These are phyloP conservation scores for Paraleonurus japonicus DNA, from an alignment of 257 asterid genomes.

Conservation along the genomic window DNA sequence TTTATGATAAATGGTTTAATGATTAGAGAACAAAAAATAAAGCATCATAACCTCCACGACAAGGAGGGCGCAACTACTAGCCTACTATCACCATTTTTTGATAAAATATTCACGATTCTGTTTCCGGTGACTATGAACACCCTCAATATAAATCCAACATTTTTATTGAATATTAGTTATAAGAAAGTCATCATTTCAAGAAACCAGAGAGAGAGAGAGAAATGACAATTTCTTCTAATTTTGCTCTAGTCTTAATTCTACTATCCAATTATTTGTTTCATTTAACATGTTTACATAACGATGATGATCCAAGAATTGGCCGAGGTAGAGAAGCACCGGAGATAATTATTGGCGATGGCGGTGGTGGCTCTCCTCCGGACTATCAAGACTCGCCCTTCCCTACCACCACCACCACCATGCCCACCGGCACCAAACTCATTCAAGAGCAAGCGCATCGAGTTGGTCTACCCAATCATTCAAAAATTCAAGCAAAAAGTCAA, in stretches of 20 bases:
- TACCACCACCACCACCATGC: not conserved
- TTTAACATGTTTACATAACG: constrained; percentile 4
- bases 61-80: constrained; percentile 11
- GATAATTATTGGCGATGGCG: constrained; percentile 23
- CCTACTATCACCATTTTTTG: not conserved
- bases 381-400: constrained; percentile 15
- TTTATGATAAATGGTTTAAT: no score
- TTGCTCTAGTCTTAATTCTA: not conserved
- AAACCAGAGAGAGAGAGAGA: not conserved
- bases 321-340: constrained; percentile 23
- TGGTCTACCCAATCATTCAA: constrained; percentile 28
- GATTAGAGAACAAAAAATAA: not conserved
- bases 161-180: not conserved
- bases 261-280: not conserved
- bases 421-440: not conserved
- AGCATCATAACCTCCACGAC: not conserved
- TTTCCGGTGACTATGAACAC: constrained; percentile 11
- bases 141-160: not conserved
- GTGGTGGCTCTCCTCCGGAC: not conserved
- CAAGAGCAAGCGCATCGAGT: constrained; percentile 24
- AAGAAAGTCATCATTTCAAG: not conserved
- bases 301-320: not conserved
- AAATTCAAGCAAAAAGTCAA: constrained; percentile 26
- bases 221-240: not conserved
- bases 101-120: not conserved